phyloP scores from a whole-genome alignment of 2,329 filamentous ascomycete genomes.

The Colletotrichum sp. region DNA sequence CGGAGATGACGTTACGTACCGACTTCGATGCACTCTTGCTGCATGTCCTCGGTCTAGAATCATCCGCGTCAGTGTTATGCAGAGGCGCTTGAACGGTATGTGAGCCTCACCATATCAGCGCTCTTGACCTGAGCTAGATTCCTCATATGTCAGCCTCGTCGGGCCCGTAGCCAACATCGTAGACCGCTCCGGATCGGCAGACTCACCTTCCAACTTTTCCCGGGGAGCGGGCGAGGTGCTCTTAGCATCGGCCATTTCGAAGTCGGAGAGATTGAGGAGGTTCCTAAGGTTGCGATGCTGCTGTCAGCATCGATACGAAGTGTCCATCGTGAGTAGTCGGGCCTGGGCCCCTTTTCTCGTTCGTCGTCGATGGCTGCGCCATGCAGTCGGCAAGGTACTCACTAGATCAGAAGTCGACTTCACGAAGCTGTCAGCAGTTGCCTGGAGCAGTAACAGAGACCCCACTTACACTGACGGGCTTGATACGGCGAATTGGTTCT shows the following conservation, averaged over 20 bases:
- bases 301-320: not conserved
- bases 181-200: not conserved
- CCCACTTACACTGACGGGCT: not conserved
- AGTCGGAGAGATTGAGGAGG: not conserved
- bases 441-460: not conserved
- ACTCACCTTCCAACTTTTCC: constrained; percentile 78
- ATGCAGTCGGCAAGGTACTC: not conserved
- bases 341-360: not conserved
- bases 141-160: not conserved
- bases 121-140: constrained; percentile 91
- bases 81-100: not conserved
- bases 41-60: constrained; percentile 90
- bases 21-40: constrained; percentile 92
- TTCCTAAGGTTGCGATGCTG: not conserved
- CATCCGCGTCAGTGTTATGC: constrained; percentile 30
- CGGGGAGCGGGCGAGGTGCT: constrained; percentile 54
- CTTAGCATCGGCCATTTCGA: constrained; percentile 44
- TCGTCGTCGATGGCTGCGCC: not conserved
- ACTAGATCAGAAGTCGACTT: not conserved
- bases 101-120: constrained; percentile 85
- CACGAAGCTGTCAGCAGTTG: not conserved
- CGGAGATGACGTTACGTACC: constrained; percentile 63
- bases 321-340: not conserved
- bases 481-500: not conserved
- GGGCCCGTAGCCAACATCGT: constrained; percentile 13